A percentile compares a stretch with the other conserved stretches of the same genome.
These are phyloP conservation scores for Simplicillium sp. DNA, from an alignment of 2,329 filamentous ascomycete genomes.

Conservation along the genomic window DNA sequence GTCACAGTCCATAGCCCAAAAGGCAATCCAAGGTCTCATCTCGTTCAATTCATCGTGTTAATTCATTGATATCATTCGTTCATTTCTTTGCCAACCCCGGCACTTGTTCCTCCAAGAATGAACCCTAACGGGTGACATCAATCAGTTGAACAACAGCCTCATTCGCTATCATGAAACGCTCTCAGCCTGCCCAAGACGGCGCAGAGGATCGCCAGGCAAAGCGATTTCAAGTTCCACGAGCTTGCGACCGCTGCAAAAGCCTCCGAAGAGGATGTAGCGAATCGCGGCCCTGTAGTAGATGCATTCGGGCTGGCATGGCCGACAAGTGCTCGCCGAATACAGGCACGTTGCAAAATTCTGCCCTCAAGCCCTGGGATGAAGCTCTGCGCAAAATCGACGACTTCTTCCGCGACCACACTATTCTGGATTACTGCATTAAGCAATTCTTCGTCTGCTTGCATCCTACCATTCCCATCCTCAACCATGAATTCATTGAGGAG, in stretches of 20 bases:
- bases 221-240: slow-evolving; percentile 30
- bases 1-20: too few relatives aligned
- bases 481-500: slow-evolving; percentile 22
- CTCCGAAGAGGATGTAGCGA: slow-evolving; percentile 34
- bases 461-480: slow-evolving; percentile 34
- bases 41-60: too few relatives aligned
- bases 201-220: slow-evolving; percentile 13
- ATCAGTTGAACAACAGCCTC: too few relatives aligned
- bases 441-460: slow-evolving; percentile 29
- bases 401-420: slow-evolving; percentile 17
- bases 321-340: slow-evolving; percentile 20
- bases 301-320: slow-evolving; percentile 28
- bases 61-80: too few relatives aligned
- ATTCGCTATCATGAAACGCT: too few relatives aligned
- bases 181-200: background rate
- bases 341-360: slow-evolving; percentile 7
- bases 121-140: too few relatives aligned
- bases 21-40: too few relatives aligned
- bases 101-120: too few relatives aligned
- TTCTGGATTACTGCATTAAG: slow-evolving; percentile 26
- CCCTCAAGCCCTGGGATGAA: slow-evolving; percentile 1
- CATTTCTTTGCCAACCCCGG: too few relatives aligned
- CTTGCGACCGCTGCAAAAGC: slow-evolving; percentile 31
- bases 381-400: slow-evolving; percentile 18
- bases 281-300: slow-evolving; percentile 31